A percentile compares a stretch with the other conserved stretches of the same genome.
phyloP scores from a whole-genome alignment of 176 grass and related monocot genomes.

The Hyparrhenia diplandra region DNA sequence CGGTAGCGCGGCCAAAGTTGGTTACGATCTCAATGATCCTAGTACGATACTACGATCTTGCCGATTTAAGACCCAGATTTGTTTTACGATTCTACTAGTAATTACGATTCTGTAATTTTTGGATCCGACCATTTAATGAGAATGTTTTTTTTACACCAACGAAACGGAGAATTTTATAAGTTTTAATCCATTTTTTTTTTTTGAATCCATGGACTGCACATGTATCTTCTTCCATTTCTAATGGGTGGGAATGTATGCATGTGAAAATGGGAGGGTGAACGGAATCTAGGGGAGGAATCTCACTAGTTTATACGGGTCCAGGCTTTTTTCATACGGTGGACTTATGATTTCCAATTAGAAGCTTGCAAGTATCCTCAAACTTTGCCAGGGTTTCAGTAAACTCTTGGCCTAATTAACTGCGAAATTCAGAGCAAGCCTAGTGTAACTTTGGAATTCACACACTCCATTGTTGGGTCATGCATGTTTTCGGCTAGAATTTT shows the following conservation, averaged over 20 bases:
- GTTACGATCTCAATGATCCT: background rate
- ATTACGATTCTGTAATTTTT: background rate
- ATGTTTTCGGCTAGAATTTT: too few relatives aligned
- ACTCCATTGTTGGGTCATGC: too few relatives aligned
- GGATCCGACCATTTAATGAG: background rate
- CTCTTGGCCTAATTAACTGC: background rate
- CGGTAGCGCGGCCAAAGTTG: background rate
- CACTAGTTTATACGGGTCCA: background rate
- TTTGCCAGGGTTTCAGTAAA: background rate
- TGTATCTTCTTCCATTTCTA: background rate
- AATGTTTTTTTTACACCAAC: background rate
- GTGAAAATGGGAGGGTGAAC: slow-evolving; percentile 9
- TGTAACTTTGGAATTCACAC: background rate
- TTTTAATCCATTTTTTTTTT: background rate
- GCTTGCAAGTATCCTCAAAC: background rate
- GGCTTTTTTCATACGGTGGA: background rate
- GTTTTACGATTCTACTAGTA: background rate
- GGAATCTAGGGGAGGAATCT: slow-evolving; percentile 12
- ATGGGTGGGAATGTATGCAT: background rate
- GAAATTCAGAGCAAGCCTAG: slow-evolving; percentile 18
- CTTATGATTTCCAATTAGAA: background rate
- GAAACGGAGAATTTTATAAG: background rate
- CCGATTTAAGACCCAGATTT: background rate
- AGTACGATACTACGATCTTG: background rate
- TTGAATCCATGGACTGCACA: background rate